A percentile compares a stretch with the other conserved stretches of the same genome.
These are phyloP conservation scores for Anethum foeniculum DNA, from an alignment of 140 eudicot species.

Conservation along the genomic window DNA sequence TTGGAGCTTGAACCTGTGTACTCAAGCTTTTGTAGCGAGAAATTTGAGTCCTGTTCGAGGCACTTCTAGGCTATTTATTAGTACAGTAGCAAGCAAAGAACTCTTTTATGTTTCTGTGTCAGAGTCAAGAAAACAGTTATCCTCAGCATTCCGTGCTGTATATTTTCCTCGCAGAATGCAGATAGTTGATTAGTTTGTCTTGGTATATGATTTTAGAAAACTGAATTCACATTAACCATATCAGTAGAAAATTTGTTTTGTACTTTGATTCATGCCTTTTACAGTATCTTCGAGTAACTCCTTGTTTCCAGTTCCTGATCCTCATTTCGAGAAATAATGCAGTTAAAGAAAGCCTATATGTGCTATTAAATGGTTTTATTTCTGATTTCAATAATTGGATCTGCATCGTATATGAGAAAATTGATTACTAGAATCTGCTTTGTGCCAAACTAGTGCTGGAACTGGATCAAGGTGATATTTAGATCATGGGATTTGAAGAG, in stretches of 20 bases:
- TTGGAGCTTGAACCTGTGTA: conserved; percentile 61
- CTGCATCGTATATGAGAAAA: background rate
- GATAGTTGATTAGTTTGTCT: background rate
- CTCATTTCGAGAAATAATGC: background rate
- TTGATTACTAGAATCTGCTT: background rate
- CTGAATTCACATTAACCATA: background rate
- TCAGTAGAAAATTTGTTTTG: background rate
- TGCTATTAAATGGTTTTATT: background rate
- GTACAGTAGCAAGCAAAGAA: background rate
- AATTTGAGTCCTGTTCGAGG: conserved; percentile 33
- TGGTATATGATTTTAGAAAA: background rate
- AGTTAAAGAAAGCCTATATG: background rate
- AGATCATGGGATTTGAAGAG: too few species aligned
- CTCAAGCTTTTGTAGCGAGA: conserved; percentile 72
- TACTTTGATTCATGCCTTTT: background rate
- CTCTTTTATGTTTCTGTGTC: background rate
- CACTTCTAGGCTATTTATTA: background rate
- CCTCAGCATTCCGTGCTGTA: background rate
- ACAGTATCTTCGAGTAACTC: background rate
- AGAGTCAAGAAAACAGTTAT: background rate
- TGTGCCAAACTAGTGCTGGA: background rate
- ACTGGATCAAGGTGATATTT: too few species aligned
- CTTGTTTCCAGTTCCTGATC: background rate
- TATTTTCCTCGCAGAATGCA: background rate
- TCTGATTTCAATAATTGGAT: background rate